Conservation (phyloP, 2,329 filamentous ascomycete genomes). For the Trichocomaceae sp. region DNA sequence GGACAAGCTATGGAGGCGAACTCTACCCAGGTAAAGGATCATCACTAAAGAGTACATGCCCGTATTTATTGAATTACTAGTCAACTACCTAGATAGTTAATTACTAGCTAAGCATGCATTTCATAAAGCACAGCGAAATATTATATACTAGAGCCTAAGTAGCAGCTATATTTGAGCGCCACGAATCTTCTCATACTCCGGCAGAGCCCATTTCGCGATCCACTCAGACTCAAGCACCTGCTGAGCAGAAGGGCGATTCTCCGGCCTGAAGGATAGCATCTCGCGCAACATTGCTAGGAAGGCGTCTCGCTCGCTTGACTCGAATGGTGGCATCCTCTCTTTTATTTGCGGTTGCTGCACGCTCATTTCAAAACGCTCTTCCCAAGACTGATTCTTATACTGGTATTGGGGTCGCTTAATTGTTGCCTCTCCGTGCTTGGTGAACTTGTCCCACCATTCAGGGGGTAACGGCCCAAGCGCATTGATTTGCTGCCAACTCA, state of each 20-base stretch:
- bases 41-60: too few relatives aligned
- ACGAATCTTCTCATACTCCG: constrained; percentile 11
- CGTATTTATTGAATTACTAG: too few relatives aligned
- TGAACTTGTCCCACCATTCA: constrained; percentile 17
- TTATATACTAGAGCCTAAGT: too few relatives aligned
- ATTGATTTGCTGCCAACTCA: constrained; percentile 24
- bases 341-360: constrained; percentile 21
- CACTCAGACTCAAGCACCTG: constrained; percentile 24
- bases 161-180: neutral
- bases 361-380: constrained; percentile 21
- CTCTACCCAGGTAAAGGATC: too few relatives aligned
- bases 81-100: too few relatives aligned
- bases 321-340: constrained; percentile 18
- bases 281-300: constrained; percentile 21
- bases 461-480: constrained; percentile 21
- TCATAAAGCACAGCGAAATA: too few relatives aligned
- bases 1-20: too few relatives aligned
- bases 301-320: constrained; percentile 20
- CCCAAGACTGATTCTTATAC: constrained; percentile 14
- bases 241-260: constrained; percentile 20
- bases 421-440: neutral
- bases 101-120: too few relatives aligned
- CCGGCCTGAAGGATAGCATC: constrained; percentile 25
- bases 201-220: constrained; percentile 27
- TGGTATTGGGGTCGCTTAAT: neutral